Evolutionary conservation across 192 early-diverging fungal genomes (phyloP), one percentile per base, ranked within the genome.

Genomic region (Entophlyctis helioformis): DNA sequence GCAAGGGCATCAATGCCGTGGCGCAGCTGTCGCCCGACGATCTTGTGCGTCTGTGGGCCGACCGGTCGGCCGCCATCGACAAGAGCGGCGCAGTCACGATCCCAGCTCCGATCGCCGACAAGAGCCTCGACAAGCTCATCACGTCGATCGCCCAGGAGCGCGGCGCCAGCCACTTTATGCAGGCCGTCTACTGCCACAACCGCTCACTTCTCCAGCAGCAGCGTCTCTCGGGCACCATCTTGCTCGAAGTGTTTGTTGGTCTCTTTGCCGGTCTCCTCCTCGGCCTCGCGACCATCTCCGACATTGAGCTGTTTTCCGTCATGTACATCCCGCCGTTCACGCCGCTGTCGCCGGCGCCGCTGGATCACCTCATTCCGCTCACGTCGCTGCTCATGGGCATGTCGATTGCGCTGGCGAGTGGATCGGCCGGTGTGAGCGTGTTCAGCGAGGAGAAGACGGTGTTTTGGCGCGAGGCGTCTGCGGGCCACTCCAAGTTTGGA

Each of bases 361-460:
- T 36, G 8, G 56, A 62, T 34, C n/a, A n/a, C n/a, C n/a, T n/a
- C n/a, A n/a, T n/a, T n/a, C n/a, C n/a, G n/a, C 25, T 53, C 16
- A 35, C 52, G 1, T 46, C 54, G 2, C 29, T 55, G 25, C 47
- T n/a, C n/a, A n/a, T n/a, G 35, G 60, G 58, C 15, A 25, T 71
- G 4, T 50, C 50, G 26, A 38, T 63, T 42, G 64, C 46, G 5
- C 49, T 71, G 4, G 61, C 61, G 16, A 53, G 61, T 37, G 54
- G 59, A 2, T 66, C 70, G 2, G 51, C 66, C n/a, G 65, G 51
- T 23, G 65, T 69, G 0, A 72, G 69, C 22, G 56, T 72, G 13
- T 72, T 72, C 62, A 44, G 58, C 16, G 59, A 65, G 24, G 70
- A 72, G 36, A 64, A 62, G 46, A 20, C 46, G 6, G 57, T 72